These are phyloP conservation scores for Saccharomycopsis vini DNA, from an alignment of 805 yeast genomes.

Conservation along the genomic window DNA sequence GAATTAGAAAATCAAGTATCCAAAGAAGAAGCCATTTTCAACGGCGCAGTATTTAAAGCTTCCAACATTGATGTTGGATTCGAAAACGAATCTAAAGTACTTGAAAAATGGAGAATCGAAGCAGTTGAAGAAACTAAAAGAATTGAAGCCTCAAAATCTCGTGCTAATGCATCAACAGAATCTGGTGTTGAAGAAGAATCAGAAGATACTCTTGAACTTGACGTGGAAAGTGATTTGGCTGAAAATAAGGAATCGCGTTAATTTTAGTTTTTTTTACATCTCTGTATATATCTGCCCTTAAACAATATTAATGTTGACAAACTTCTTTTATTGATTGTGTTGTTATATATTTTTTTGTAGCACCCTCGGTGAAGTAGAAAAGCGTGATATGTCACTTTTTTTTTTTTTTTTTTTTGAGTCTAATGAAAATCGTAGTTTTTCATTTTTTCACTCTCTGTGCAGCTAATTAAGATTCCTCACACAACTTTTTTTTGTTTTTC, in stretches of 20 bases:
- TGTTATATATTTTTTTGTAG: no score
- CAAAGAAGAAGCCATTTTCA: slow-evolving; percentile 78
- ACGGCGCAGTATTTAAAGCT: slow-evolving; percentile 64
- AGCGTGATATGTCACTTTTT: no score
- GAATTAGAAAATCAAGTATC: slow-evolving; percentile 66
- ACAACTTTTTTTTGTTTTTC: no score
- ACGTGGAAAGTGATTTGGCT: not conserved
- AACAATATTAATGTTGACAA: no score
- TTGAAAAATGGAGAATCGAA: slow-evolving; percentile 65
- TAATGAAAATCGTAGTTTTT: no score
- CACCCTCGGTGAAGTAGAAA: no score
- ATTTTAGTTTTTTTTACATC: not conserved
- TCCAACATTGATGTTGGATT: slow-evolving; percentile 61
- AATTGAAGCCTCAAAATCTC: not conserved
- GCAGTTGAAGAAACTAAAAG: slow-evolving; percentile 56
- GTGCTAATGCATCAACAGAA: not conserved
- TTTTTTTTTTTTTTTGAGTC: no score
- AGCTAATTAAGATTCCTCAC: no score
- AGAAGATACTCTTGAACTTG: not conserved
- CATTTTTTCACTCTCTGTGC: no score
- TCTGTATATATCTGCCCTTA: no score
- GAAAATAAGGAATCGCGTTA: not conserved
- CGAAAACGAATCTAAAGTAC: slow-evolving; percentile 57
- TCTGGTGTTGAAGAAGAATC: not conserved
- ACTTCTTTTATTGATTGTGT: no score